Evolutionary conservation across 768 basidiomycete species (phyloP), one percentile per base, ranked within the genome.

Genomic region (Lactarius vividus): DNA sequence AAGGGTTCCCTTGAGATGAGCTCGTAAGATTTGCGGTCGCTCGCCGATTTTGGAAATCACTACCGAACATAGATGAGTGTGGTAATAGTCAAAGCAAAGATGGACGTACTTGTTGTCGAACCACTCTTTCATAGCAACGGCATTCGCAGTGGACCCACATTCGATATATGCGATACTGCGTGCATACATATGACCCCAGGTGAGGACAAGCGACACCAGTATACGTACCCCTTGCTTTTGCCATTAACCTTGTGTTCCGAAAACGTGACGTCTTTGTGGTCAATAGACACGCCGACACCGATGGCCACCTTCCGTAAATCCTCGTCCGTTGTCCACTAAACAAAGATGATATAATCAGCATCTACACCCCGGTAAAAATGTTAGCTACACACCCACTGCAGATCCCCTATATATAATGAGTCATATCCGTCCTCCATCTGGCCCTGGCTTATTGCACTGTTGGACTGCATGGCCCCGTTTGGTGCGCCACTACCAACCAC

Each of bases 211-310:
- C 1, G 53, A 33, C 63, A 52, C 67, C 35, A 67, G 37, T 61
- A 60, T 28, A 75, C 89, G 75, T 71, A 98, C 96, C 96, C 96
- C 82, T 98, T 98, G 77, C 94, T 96, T 79, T 98, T 98, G 23
- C 96, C 96, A 71, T 99, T 99, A 33, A 99, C 96, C 77, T 98
- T 98, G 77, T 99, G 96, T 78, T 99, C 97, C 60, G 94, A 93
- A 75, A 98, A 98, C 4, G 94, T 95, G 71, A 98, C 90, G 72
- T 97, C 91, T 72, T 87, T 88, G 75, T 91, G 86, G 70, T 89
- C 87, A 70, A 98, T 79, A 31, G 81, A 82, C 59, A 95, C 81
- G 23, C 89, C 88, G 39, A 91, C 79, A 64, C 82, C 84, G 35
- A 83, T 73, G 15, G 91, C 91, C 42, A 91, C 85, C 75, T 88